A percentile compares a stretch with the other conserved stretches of the same genome.
Evolutionary conservation across 306 rosid species (phyloP).

Genomic region (Castanospermum australe): DNA sequence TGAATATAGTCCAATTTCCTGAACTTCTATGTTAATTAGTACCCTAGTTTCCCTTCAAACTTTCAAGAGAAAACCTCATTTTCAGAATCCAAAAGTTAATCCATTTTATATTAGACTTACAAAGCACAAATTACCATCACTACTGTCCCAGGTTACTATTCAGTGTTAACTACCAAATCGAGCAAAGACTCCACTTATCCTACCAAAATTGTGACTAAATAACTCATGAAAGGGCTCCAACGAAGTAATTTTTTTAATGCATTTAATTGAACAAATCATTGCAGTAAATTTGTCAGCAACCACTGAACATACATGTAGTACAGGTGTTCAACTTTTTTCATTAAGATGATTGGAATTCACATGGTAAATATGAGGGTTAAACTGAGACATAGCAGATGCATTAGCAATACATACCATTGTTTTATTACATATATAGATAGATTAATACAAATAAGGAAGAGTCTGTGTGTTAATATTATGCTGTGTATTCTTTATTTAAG

Average conservation of each 20-base stretch:
- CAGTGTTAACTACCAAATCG: neutral
- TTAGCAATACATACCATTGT: too few species aligned
- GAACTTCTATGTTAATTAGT: neutral
- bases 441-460: too few species aligned
- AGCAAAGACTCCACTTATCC: neutral
- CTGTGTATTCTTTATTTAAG: too few species aligned
- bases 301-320: neutral
- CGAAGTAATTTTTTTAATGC: neutral
- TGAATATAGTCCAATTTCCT: too few species aligned
- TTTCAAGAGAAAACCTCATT: neutral
- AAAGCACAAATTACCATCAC: neutral
- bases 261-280: neutral
- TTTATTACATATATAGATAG: too few species aligned
- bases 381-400: too few species aligned
- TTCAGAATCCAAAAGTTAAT: neutral
- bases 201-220: conserved; percentile 8
- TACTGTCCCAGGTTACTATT: neutral
- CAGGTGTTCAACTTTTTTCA: neutral
- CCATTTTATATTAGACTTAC: neutral
- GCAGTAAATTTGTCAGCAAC: neutral
- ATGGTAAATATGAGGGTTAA: neutral
- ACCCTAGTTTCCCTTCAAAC: neutral
- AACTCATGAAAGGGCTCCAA: neutral
- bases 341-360: neutral
- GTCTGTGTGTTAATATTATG: too few species aligned